phyloP scores from a whole-genome alignment of 768 basidiomycete species.

The Naganishia vishniacii region DNA sequence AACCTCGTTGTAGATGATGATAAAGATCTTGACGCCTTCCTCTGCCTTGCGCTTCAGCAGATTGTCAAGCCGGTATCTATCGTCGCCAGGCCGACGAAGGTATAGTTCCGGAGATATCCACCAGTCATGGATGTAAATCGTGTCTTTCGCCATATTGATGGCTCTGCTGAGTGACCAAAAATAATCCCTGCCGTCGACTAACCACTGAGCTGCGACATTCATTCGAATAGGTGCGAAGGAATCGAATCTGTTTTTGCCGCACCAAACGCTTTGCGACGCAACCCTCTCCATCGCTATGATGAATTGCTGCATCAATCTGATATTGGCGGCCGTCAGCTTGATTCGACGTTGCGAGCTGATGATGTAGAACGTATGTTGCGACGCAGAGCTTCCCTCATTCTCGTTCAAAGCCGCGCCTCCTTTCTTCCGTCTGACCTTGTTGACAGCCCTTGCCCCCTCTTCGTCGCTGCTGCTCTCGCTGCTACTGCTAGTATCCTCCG shows the following conservation, averaged over 20 bases:
- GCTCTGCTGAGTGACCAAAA: slow-evolving; percentile 96
- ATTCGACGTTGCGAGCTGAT: slow-evolving; percentile 82
- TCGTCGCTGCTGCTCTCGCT: slow-evolving; percentile 25
- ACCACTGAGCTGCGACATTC: slow-evolving; percentile 94
- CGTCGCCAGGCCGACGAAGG: slow-evolving; percentile 75
- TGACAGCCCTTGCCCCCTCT: slow-evolving; percentile 30
- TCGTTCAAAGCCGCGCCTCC: slow-evolving; percentile 47
- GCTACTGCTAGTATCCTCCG: slow-evolving; percentile 18
- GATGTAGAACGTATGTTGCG: slow-evolving; percentile 90
- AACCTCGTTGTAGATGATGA: slow-evolving; percentile 94
- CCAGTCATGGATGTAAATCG: slow-evolving; percentile 96
- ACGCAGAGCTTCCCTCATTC: slow-evolving; percentile 60
- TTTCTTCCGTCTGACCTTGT: slow-evolving; percentile 45
- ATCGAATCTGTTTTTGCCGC: slow-evolving; percentile 75
- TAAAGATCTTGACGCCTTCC: slow-evolving; percentile 90
- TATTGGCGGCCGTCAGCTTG: slow-evolving; percentile 79
- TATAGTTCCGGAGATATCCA: slow-evolving; percentile 73
- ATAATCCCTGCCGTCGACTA: slow-evolving; percentile 98
- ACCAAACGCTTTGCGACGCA: slow-evolving; percentile 69
- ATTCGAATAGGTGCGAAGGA: slow-evolving; percentile 88
- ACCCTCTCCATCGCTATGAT: slow-evolving; percentile 83
- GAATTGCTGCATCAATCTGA: slow-evolving; percentile 97
- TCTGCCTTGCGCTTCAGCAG: slow-evolving; percentile 84
- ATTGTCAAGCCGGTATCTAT: slow-evolving; percentile 77
- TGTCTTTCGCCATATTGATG: slow-evolving; percentile 76